Conservation (phyloP, 768 basidiomycete genomes). For the Mycena galericulata region DNA sequence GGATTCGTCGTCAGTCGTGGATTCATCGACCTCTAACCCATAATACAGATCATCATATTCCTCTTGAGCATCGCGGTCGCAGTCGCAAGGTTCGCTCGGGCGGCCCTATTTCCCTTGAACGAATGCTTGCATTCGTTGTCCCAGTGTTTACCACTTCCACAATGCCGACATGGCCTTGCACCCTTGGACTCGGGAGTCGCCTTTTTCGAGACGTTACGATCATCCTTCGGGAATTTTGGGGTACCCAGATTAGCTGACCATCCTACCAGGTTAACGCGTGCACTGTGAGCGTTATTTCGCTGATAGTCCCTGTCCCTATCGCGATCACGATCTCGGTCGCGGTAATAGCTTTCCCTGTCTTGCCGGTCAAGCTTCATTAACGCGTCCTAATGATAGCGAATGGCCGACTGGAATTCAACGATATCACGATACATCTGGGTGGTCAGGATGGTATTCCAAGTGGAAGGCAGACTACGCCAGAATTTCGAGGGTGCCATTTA, state of each 20-base stretch:
- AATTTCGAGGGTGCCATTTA: background rate
- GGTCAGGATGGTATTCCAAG: conserved; percentile 42
- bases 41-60: conserved; percentile 43
- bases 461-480: conserved; percentile 40
- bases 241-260: background rate
- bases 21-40: conserved; percentile 23
- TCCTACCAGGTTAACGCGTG: background rate
- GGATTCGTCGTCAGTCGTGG: conserved; percentile 1
- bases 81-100: conserved; percentile 36
- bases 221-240: background rate
- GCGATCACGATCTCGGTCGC: background rate
- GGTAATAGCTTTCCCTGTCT: background rate
- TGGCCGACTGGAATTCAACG: conserved; percentile 34
- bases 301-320: background rate
- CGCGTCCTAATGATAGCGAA: background rate
- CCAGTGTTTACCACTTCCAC: conserved; percentile 45
- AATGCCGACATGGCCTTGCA: background rate
- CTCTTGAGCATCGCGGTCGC: conserved; percentile 35
- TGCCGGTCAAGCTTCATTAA: background rate
- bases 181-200: background rate
- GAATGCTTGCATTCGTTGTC: conserved; percentile 46
- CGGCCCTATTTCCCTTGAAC: conserved; percentile 39
- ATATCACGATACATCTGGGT: conserved; percentile 26
- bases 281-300: background rate
- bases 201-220: background rate